phyloP scores from a whole-genome alignment of 805 yeast genomes.

The Isabelozyma pseudorhagii region DNA sequence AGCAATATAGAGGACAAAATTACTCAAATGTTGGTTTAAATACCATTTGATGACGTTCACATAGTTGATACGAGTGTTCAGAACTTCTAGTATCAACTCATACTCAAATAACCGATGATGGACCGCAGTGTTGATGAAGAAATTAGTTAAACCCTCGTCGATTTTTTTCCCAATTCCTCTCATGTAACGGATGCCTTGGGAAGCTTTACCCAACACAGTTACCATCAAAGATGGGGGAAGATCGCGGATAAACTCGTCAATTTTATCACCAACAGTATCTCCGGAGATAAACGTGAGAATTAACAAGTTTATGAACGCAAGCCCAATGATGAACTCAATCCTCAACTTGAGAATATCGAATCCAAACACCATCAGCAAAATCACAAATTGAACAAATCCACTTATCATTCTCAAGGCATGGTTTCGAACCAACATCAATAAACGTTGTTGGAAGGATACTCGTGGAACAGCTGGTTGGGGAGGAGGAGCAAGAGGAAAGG shows the following conservation, averaged over 20 bases:
- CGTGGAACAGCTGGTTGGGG: neutral
- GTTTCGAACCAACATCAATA: neutral
- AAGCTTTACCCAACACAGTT: neutral
- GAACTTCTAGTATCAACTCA: neutral
- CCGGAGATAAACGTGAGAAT: neutral
- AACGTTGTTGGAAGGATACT: neutral
- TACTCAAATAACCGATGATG: neutral
- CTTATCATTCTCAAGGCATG: neutral
- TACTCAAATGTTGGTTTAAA: neutral
- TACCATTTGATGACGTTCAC: neutral
- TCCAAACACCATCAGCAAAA: neutral
- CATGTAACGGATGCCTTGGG: neutral
- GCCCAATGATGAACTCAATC: neutral
- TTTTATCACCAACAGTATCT: neutral
- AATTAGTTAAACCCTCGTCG: neutral
- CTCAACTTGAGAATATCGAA: neutral
- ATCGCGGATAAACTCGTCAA: neutral
- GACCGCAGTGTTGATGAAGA: neutral
- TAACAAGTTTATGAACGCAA: neutral
- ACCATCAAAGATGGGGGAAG: neutral
- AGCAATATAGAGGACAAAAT: neutral
- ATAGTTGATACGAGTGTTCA: neutral
- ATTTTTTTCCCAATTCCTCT: neutral
- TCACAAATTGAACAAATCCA: neutral
- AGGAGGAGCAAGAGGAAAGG: neutral